A percentile compares a stretch with the other conserved stretches of the same genome.
Evolutionary conservation across 225 moss, liverwort and hornwort species (phyloP).

Genomic region (Neckera pumila): DNA sequence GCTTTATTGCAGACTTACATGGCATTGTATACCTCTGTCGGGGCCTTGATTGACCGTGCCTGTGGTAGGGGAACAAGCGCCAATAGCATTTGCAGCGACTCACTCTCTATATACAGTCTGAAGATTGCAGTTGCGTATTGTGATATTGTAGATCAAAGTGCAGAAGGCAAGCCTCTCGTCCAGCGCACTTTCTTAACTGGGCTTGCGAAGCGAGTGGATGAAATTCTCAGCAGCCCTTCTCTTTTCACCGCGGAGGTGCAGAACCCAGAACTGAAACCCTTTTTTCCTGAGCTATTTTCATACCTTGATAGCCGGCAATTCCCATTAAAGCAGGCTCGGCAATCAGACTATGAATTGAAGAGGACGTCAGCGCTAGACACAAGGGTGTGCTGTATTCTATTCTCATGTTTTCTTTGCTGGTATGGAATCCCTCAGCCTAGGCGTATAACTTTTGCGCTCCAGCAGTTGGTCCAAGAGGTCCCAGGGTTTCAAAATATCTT

Average conservation of each 20-base stretch:
- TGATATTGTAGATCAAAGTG: slow-evolving; percentile 51
- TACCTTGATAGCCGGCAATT: slow-evolving; percentile 66
- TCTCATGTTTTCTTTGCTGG: slow-evolving; percentile 91
- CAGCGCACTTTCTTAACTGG: slow-evolving; percentile 83
- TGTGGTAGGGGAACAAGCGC: slow-evolving; percentile 69
- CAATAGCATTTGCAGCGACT: slow-evolving; percentile 70
- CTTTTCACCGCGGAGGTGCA: slow-evolving; percentile 9
- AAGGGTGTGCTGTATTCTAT: slow-evolving; percentile 39
- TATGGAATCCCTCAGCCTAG: slow-evolving; percentile 74
- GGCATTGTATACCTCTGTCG: slow-evolving; percentile 77
- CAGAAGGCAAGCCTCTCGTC: slow-evolving; percentile 44
- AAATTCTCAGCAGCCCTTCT: slow-evolving; percentile 46
- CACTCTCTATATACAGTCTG: slow-evolving; percentile 69
- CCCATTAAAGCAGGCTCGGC: slow-evolving; percentile 28
- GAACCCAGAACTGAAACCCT: slow-evolving; percentile 24
- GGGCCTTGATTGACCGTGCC: slow-evolving; percentile 61
- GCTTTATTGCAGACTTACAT: slow-evolving; percentile 91
- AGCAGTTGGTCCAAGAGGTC: slow-evolving; percentile 40
- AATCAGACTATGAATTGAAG: slow-evolving; percentile 7
- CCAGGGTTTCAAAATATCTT: slow-evolving; percentile 39
- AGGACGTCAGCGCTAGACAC: slow-evolving; percentile 19
- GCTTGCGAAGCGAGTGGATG: slow-evolving; percentile 83
- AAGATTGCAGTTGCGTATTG: slow-evolving; percentile 93
- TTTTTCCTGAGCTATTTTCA: slow-evolving; percentile 44
- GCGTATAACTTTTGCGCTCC: slow-evolving; percentile 53